Conservation (phyloP, 2,329 filamentous ascomycete genomes). For the Truncatella angustata region DNA sequence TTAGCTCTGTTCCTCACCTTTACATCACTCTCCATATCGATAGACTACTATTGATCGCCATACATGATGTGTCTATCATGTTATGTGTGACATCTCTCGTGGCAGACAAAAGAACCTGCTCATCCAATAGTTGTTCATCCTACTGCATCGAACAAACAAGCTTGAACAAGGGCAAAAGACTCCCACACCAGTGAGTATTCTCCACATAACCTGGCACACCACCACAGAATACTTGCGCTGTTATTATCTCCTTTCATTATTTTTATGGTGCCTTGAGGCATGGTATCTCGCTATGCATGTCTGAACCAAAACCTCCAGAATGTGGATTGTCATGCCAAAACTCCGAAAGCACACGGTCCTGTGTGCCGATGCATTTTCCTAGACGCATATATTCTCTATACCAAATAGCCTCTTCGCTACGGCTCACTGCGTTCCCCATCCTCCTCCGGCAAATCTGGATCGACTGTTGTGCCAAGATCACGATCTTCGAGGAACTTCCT, state of each 20-base stretch:
- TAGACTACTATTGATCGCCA: too few relatives aligned
- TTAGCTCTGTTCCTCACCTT: too few relatives aligned
- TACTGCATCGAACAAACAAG: too few relatives aligned
- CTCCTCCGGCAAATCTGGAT: conserved; percentile 59
- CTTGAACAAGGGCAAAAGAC: too few relatives aligned
- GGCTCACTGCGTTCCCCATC: conserved; percentile 12
- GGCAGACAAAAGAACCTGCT: too few relatives aligned
- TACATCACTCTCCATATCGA: too few relatives aligned
- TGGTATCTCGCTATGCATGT: not conserved
- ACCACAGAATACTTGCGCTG: too few relatives aligned
- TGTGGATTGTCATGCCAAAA: not conserved
- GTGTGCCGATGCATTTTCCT: not conserved
- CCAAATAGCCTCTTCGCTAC: not conserved
- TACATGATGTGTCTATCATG: not conserved
- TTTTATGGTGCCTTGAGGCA: not conserved
- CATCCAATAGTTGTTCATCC: too few relatives aligned
- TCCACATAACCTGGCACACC: too few relatives aligned
- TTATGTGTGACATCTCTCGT: not conserved
- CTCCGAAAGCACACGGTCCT: not conserved
- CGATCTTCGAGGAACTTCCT: conserved; percentile 74
- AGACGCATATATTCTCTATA: not conserved
- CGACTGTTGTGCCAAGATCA: conserved; percentile 76
- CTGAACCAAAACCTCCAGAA: not conserved
- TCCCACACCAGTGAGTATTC: too few relatives aligned
- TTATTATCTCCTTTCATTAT: too few relatives aligned